phyloP scores from a whole-genome alignment of 2,329 filamentous ascomycete species.

The Cytospora paraplurivora region DNA sequence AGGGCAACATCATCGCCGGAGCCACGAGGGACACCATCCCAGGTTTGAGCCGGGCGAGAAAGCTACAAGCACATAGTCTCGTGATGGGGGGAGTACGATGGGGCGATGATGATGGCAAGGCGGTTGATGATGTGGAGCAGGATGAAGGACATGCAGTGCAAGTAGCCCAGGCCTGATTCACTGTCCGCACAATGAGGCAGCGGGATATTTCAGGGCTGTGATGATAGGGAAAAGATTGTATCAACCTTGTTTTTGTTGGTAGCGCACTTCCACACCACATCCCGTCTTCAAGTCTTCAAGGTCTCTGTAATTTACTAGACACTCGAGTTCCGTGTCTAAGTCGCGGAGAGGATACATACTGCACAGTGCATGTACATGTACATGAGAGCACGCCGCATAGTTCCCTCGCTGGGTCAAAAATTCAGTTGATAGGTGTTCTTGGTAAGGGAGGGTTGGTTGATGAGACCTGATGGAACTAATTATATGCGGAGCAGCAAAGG shows the following conservation, averaged over 20 bases:
- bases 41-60: constrained; percentile 18
- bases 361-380: not conserved
- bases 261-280: too few relatives aligned
- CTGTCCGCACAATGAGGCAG: not conserved
- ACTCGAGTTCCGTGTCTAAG: too few relatives aligned
- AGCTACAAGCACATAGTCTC: constrained; percentile 15
- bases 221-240: not conserved
- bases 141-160: constrained; percentile 11
- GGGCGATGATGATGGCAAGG: constrained; percentile 15
- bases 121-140: constrained; percentile 17
- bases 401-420: constrained; percentile 7
- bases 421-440: constrained; percentile 9
- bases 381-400: not conserved
- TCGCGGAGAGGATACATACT: not conserved
- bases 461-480: constrained; percentile 12
- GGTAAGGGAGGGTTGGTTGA: constrained; percentile 17
- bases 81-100: not conserved
- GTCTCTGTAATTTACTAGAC: too few relatives aligned
- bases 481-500: constrained; percentile 17
- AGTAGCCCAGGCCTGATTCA: not conserved
- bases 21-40: constrained; percentile 26
- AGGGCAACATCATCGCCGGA: constrained; percentile 26
- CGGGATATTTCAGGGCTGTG: too few relatives aligned
- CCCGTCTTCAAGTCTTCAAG: too few relatives aligned
- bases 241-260: not conserved